These are phyloP conservation scores for Pythium rhizo-oryzae DNA, from an alignment of 352 stramenopile species.

Conservation along the genomic window DNA sequence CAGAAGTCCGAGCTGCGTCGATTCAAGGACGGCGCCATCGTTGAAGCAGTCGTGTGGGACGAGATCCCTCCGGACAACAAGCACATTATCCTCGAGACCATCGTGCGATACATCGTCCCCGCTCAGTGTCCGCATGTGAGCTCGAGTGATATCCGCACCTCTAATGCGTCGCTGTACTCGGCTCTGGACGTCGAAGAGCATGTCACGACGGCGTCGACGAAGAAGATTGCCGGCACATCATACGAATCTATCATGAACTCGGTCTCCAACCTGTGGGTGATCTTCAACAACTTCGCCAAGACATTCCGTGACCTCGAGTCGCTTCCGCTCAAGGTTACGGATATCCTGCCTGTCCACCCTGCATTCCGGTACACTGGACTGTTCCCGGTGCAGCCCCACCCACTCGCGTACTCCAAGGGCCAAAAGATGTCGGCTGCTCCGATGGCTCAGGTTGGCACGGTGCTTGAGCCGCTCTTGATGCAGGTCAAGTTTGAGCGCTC, in stretches of 20 bases:
- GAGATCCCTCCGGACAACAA: conserved; percentile 69
- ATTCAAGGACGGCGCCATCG: conserved; percentile 90
- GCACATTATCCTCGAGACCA: conserved; percentile 69
- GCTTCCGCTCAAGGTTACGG: conserved; percentile 85
- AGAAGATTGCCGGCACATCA: conserved; percentile 45
- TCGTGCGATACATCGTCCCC: conserved; percentile 76
- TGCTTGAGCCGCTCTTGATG: conserved; percentile 73
- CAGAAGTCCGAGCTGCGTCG: conserved; percentile 86
- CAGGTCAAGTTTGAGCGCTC: conserved; percentile 86
- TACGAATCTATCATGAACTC: conserved; percentile 82
- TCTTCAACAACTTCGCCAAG: conserved; percentile 84
- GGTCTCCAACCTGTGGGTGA: conserved; percentile 71
- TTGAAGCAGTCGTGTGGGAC: conserved; percentile 91
- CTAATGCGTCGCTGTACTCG: conserved; percentile 70
- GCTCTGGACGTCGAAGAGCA: conserved; percentile 64
- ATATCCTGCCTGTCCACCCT: conserved; percentile 77
- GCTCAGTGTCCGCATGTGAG: conserved; percentile 65
- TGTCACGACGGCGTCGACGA: conserved; percentile 35
- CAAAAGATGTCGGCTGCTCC: conserved; percentile 57
- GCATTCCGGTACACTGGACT: conserved; percentile 89
- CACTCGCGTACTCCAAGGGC: conserved; percentile 80
- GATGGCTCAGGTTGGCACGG: conserved; percentile 67
- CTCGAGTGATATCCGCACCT: conserved; percentile 67
- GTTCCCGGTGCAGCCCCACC: conserved; percentile 81
- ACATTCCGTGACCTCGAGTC: conserved; percentile 75